These are phyloP conservation scores for Salix arbutifolia DNA, from an alignment of 345 rosid genomes.

Conservation along the genomic window DNA sequence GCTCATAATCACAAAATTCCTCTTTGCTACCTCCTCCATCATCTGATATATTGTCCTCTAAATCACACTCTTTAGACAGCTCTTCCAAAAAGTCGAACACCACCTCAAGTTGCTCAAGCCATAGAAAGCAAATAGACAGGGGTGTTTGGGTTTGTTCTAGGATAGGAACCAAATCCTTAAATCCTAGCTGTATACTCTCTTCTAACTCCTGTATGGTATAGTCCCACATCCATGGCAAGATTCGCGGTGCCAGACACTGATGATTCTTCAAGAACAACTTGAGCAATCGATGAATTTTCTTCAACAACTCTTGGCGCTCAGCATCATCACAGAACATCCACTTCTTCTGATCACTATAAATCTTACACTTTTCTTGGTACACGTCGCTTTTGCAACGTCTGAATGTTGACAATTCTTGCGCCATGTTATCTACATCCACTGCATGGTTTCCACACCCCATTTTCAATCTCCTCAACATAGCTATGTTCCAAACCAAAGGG, in stretches of 20 bases:
- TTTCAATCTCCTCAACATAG: not conserved
- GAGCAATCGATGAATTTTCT: not conserved
- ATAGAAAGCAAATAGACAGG: not conserved
- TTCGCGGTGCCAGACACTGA: not conserved
- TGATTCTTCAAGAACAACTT: not conserved
- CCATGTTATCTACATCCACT: not conserved
- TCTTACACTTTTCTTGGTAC: not conserved
- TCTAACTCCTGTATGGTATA: not conserved
- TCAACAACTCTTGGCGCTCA: not conserved
- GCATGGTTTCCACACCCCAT: conserved; percentile 3
- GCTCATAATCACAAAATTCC: not conserved
- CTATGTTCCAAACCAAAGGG: not conserved
- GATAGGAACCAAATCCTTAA: not conserved
- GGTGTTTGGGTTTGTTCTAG: not conserved
- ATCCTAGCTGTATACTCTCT: not conserved
- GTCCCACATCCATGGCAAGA: not conserved
- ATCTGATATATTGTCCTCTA: not conserved
- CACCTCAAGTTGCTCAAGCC: not conserved
- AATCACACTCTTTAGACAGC: not conserved
- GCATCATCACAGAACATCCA: not conserved
- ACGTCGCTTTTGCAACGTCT: not conserved
- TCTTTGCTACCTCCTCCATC: not conserved
- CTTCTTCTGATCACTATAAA: not conserved
- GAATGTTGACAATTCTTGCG: not conserved
- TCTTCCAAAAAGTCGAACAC: not conserved